Evolutionary conservation across 768 basidiomycete genomes (phyloP).

Genomic region (Paxillus rubicundulus): DNA sequence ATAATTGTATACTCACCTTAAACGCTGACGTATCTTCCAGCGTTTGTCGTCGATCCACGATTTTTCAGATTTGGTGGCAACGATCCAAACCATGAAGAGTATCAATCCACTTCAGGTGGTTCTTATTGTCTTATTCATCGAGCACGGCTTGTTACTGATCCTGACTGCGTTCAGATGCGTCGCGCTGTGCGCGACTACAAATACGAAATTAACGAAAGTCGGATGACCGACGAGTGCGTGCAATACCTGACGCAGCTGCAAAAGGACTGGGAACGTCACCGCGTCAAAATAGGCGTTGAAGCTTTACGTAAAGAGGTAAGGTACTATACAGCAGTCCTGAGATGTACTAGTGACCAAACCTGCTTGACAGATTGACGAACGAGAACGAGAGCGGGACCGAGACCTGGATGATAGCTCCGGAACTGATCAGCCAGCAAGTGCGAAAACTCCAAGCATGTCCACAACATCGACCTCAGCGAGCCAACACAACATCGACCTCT

Average conservation of each 20-base stretch:
- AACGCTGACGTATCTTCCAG: constrained; percentile 36
- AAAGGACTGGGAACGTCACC: constrained; percentile 95
- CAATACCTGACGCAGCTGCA: constrained; percentile 94
- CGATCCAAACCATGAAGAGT: constrained; percentile 80
- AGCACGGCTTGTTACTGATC: background rate
- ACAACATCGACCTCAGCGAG: constrained; percentile 35
- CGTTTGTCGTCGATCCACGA: constrained; percentile 84
- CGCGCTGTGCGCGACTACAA: constrained; percentile 90
- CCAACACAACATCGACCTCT: constrained; percentile 67
- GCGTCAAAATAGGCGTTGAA: constrained; percentile 84
- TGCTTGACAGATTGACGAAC: constrained; percentile 54
- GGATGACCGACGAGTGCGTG: constrained; percentile 92
- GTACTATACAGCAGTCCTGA: background rate
- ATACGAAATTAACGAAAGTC: constrained; percentile 89
- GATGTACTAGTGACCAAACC: constrained; percentile 4
- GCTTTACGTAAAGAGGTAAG: constrained; percentile 78
- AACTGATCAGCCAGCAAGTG: constrained; percentile 39
- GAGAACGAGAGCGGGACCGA: constrained; percentile 56
- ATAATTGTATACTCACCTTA: background rate
- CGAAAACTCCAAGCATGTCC: constrained; percentile 30
- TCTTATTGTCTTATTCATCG: background rate
- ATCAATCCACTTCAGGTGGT: constrained; percentile 89
- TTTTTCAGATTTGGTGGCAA: constrained; percentile 84
- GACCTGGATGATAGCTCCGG: constrained; percentile 29
- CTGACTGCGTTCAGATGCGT: constrained; percentile 61